A percentile compares a stretch with the other conserved stretches of the same genome.
Conservation (phyloP, 208 protist species). For the Tritrichomonas foetus region DNA sequence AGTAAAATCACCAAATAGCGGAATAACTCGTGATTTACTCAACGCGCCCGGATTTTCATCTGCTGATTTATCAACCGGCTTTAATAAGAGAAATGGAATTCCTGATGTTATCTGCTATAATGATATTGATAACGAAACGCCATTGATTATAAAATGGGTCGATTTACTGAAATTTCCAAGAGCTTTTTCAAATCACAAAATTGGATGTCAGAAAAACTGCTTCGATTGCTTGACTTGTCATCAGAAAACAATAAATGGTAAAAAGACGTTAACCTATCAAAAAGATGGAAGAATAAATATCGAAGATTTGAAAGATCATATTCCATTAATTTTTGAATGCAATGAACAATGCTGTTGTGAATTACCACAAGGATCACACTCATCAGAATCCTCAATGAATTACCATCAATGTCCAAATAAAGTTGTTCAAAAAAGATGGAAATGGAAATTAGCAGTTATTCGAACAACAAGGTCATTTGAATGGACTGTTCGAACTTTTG, state of each 20-base stretch:
- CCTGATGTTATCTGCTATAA: not conserved
- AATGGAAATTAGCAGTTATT: not conserved
- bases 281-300: not conserved
- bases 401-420: not conserved
- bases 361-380: too few species aligned
- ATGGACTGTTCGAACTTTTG: slow-evolving; percentile 46
- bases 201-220: not conserved
- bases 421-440: not conserved
- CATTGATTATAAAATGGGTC: not conserved
- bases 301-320: not conserved
- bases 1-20: too few species aligned
- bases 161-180: not conserved
- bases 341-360: not conserved
- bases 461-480: not conserved
- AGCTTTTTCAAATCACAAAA: not conserved
- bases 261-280: not conserved
- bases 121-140: not conserved
- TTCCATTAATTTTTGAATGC: not conserved
- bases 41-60: not conserved
- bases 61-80: not conserved
- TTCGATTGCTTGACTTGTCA: not conserved
- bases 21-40: too few species aligned
- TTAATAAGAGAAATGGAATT: not conserved
- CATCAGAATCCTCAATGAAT: too few species aligned
- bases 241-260: not conserved